A percentile compares a stretch with the other conserved stretches of the same genome.
Conservation (phyloP, 495 filamentous ascomycete genomes). For the Aspergillus conjunctus region DNA sequence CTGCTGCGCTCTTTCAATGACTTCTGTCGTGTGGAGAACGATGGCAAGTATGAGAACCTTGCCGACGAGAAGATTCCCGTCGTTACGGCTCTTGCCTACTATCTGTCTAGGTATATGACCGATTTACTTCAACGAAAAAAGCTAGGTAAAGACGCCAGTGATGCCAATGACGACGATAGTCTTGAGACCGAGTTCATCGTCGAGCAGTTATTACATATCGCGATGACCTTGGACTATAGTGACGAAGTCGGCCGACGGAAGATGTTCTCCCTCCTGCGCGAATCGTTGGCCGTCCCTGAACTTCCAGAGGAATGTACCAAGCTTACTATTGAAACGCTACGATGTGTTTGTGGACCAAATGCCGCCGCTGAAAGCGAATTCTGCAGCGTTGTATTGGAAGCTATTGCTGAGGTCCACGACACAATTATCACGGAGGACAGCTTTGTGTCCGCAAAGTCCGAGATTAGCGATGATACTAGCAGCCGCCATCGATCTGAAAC, state of each 20-base stretch:
- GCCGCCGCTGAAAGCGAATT: slow-evolving; percentile 86
- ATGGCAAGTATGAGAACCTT: slow-evolving; percentile 68
- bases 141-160: slow-evolving; percentile 53
- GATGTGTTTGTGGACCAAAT: slow-evolving; percentile 76
- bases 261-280: slow-evolving; percentile 88
- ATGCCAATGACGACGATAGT: slow-evolving; percentile 75
- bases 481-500: slow-evolving; percentile 45
- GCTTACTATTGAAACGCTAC: slow-evolving; percentile 79
- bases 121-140: slow-evolving; percentile 70
- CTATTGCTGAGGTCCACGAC: slow-evolving; percentile 94
- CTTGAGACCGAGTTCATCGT: slow-evolving; percentile 91
- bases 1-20: slow-evolving; percentile 90
- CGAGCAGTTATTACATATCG: slow-evolving; percentile 91
- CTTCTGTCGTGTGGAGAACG: slow-evolving; percentile 74
- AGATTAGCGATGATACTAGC: slow-evolving; percentile 66
- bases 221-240: slow-evolving; percentile 86
- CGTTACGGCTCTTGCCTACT: slow-evolving; percentile 84
- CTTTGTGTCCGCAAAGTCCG: slow-evolving; percentile 87
- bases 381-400: slow-evolving; percentile 88
- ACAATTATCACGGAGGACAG: slow-evolving; percentile 80
- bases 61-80: slow-evolving; percentile 93
- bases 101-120: slow-evolving; percentile 76
- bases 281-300: slow-evolving; percentile 80
- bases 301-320: slow-evolving; percentile 91
- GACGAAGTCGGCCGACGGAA: slow-evolving; percentile 93